Evolutionary conservation across 805 yeast species (phyloP), one percentile per base, ranked within the genome.

Genomic region (Jamesozyma gamospora): DNA sequence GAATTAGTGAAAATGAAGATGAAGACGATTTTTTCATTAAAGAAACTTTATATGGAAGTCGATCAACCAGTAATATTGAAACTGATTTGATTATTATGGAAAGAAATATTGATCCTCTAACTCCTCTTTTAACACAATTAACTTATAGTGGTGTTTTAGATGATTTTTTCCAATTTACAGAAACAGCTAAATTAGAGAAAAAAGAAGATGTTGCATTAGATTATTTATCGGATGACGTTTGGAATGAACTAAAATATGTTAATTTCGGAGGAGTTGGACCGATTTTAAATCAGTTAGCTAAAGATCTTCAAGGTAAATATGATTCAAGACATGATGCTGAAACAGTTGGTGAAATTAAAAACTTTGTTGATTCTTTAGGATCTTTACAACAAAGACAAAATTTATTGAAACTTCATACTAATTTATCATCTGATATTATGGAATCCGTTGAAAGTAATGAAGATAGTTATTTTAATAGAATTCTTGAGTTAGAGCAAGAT

Each of bases 261-360:
- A 87, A 87, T 46, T 88, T 92, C 58, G 82, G 88, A 2, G 70
- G 77, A 19, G 79, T 88, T 28, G 96, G 96, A 1, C 71, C 75
- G 6, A 68, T 70, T 19, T 67, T 92, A 34, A 88, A 86, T 56
- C 57, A 65, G 19, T 65, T 77, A 41, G 96, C 96, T 0, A 78
- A 75, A 46, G 63, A 69, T 34, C 63, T 92, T 33, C 94, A 86
- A 56, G 63, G 65, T 4, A 79, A 79, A 51, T 84, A 77, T 54
- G 85, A 79, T 39, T 66, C 65, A 37, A 65, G 75, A 37, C 81
- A 76, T 46, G 63, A 64, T 17, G 75, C 79, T 1, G 69, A 72
- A 36, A 72, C 77, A 16, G 72, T 78, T 2, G 65, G 75, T 4
- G 82, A 82, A 49, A 81, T 88, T 47, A 79, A 79, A 52, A 62